A percentile compares a stretch with the other conserved stretches of the same genome.
Conservation (phyloP, 306 rosid genomes). For the Luffa aegyptiaca region DNA sequence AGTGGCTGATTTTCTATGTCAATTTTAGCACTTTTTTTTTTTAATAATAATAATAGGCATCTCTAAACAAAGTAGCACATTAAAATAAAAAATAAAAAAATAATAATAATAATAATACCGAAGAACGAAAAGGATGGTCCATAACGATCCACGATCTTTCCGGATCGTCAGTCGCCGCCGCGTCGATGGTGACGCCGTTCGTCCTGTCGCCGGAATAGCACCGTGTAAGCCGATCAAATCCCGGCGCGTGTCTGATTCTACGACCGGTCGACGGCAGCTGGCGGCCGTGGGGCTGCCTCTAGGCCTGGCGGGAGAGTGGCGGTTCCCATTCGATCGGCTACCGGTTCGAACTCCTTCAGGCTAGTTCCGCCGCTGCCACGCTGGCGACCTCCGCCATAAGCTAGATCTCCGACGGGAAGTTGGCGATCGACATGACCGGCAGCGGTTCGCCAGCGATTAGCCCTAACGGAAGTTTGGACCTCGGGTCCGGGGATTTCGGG, state of each 20-base stretch:
- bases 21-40: no score
- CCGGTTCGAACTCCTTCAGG: constrained; percentile 26
- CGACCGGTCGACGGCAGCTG: constrained; percentile 35
- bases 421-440: constrained; percentile 27
- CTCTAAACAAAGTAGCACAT: no score
- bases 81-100: no score
- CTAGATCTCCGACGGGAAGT: constrained; percentile 24
- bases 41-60: no score
- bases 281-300: constrained; percentile 47
- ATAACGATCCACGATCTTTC: constrained; percentile 41
- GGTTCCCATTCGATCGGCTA: constrained; percentile 29
- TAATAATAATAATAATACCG: no score
- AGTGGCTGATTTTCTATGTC: no score
- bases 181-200: constrained; percentile 45
- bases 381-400: constrained; percentile 22
- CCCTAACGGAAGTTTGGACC: constrained; percentile 30
- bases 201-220: constrained; percentile 32
- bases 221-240: constrained; percentile 39
- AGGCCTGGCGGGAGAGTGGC: constrained; percentile 36
- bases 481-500: constrained; percentile 35
- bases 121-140: constrained; percentile 43
- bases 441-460: constrained; percentile 22
- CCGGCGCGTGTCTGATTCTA: constrained; percentile 43
- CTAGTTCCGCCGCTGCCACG: constrained; percentile 14
- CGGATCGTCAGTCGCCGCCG: constrained; percentile 39